Base-by-base conservation (phyloP, 768 basidiomycete genomes). In the Amanita thiersii region DNA sequence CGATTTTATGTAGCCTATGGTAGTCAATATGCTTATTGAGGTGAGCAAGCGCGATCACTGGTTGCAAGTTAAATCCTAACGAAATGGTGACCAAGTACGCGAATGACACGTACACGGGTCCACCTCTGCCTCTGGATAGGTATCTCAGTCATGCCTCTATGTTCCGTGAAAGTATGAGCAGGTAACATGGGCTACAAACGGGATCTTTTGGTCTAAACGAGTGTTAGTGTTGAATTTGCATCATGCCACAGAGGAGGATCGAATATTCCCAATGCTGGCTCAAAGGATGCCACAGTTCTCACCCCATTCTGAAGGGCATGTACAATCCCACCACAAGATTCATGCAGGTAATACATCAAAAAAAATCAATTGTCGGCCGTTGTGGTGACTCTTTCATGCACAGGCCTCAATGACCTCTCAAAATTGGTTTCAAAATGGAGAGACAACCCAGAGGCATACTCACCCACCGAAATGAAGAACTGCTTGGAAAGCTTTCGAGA, bases 241-340 rank as follows among this genome's bases (percentile, higher is more conserved):
- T 49, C 77, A 78, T 50, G 71, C 66, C 8, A 71, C 73, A 44
- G 75, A 77, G 48, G 75, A 77, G 52, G 55, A 58, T 10, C 58
- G 67, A 45, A 52, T 78, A 19, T 79, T 78, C 53, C 75, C 75
- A 1, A 46, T 67, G 4, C 60, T 79, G 10, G 74, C 64, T 1
- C 63, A 64, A 47, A 59, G 57, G 19, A 73, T 79, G 66, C 65
- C 69, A 9, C 53, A 66, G 49, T 77, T 79, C 48, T 53, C 64
- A 3, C 54, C 56, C 7, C 50, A 57, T 35, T 54, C 59, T 12
- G 61, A 68, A 39, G 63, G 56, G 8, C 75, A 77, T 49, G 50
- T 73, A 19, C 60, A 63, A 42, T 72, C 72, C 3, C 76, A 77
- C 47, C 61, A 64, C 41, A 65, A 54, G 3, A 77, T 79, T n/a